phyloP scores from a whole-genome alignment of 2,329 filamentous ascomycete species.

The Orbilia quercus region DNA sequence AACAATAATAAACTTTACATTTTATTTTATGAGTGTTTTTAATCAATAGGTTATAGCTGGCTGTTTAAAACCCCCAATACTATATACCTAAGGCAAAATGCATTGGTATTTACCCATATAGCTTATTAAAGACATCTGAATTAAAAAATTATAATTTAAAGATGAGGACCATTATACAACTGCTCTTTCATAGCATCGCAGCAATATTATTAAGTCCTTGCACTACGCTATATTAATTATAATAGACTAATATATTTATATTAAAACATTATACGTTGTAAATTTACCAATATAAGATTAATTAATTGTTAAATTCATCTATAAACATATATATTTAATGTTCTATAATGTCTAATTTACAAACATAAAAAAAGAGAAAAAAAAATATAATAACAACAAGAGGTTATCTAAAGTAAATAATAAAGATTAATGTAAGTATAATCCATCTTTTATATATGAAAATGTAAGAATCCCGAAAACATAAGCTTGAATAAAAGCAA shows the following conservation, averaged over 20 bases:
- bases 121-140: slow-evolving; percentile 13
- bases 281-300: slow-evolving; percentile 28
- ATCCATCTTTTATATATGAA: slow-evolving; percentile 42
- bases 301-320: slow-evolving; percentile 30
- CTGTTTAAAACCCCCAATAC: slow-evolving; percentile 14
- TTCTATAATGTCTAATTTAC: slow-evolving; percentile 26
- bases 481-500: slow-evolving; percentile 45
- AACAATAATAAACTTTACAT: slow-evolving; percentile 14
- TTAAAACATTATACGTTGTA: slow-evolving; percentile 31
- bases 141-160: slow-evolving; percentile 30
- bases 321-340: slow-evolving; percentile 43
- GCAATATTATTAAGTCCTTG: slow-evolving; percentile 15
- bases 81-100: slow-evolving; percentile 11
- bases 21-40: slow-evolving; percentile 15
- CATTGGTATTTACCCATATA: slow-evolving; percentile 18
- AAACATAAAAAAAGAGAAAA: slow-evolving; percentile 14
- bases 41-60: slow-evolving; percentile 4
- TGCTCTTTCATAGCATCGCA: slow-evolving; percentile 18
- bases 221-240: slow-evolving; percentile 25
- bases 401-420: slow-evolving; percentile 23
- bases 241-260: slow-evolving; percentile 30
- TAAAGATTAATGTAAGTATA: slow-evolving; percentile 44
- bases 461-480: slow-evolving; percentile 42
- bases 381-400: slow-evolving; percentile 31
- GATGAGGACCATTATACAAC: slow-evolving; percentile 21